Evolutionary conservation across 306 rosid species (phyloP).

Genomic region (Cicer bijugum): DNA sequence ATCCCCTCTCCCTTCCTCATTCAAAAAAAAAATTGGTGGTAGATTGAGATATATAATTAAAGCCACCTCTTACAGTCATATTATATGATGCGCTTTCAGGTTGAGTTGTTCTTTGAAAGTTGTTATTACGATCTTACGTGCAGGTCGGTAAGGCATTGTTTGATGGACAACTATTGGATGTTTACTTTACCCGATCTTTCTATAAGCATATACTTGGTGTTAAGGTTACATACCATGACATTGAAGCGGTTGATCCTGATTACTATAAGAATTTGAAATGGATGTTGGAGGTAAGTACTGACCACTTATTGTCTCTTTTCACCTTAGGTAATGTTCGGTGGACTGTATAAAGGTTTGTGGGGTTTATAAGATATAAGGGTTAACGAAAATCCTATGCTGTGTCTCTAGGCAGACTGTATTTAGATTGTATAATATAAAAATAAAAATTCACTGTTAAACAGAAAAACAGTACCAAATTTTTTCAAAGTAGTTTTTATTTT

Average conservation of each 20-base stretch:
- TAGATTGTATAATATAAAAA: neutral
- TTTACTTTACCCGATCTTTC: constrained; percentile 97
- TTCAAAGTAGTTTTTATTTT: too few species aligned
- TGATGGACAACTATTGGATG: constrained; percentile 98
- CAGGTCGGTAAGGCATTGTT: constrained; percentile 98
- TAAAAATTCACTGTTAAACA: neutral
- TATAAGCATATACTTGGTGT: constrained; percentile 96
- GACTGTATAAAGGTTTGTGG: neutral
- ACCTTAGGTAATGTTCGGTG: neutral
- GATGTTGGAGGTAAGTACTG: constrained; percentile 88
- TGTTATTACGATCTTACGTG: constrained; percentile 45
- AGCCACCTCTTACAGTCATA: neutral
- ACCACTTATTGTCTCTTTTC: constrained; percentile 20
- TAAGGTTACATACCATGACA: constrained; percentile 99
- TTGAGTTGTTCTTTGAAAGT: constrained; percentile 37
- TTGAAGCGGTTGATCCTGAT: constrained; percentile 98
- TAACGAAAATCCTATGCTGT: neutral
- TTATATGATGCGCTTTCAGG: constrained; percentile 15
- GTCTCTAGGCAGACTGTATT: neutral
- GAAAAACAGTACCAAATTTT: neutral
- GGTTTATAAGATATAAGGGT: constrained; percentile 17
- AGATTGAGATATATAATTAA: constrained; percentile 12
- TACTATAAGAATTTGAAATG: constrained; percentile 98
- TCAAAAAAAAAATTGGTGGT: neutral
- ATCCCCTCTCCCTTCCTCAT: neutral